phyloP scores from a whole-genome alignment of 306 rosid species.

The Quercus mongolica region DNA sequence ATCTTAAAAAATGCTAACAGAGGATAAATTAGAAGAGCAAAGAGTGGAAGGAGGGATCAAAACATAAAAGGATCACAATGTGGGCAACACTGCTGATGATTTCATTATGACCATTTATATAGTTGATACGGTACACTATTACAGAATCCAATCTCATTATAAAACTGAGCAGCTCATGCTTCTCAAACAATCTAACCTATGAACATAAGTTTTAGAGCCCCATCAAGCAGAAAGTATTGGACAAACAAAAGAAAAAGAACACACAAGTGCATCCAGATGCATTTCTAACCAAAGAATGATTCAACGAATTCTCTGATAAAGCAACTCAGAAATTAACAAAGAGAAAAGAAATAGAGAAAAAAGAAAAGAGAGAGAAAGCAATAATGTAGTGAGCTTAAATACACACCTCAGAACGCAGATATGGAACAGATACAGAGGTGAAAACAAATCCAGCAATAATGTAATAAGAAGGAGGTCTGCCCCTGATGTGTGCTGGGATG shows the following conservation, averaged over 20 bases:
- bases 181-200: neutral
- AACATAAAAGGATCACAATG: neutral
- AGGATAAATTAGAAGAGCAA: neutral
- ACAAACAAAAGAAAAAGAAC: neutral
- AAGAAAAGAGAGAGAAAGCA: neutral
- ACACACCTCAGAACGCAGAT: constrained; percentile 97
- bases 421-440: constrained; percentile 81
- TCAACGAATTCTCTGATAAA: neutral
- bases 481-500: constrained; percentile 88
- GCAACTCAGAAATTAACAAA: neutral
- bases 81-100: neutral
- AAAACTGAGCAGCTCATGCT: neutral
- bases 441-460: constrained; percentile 95
- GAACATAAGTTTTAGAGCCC: neutral
- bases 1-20: neutral
- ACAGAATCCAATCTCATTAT: neutral
- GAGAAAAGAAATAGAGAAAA: neutral
- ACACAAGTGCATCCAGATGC: neutral
- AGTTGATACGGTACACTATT: neutral
- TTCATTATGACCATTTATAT: neutral
- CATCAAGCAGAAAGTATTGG: neutral
- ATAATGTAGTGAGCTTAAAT: neutral
- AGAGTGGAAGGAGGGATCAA: neutral
- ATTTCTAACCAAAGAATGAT: neutral
- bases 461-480: constrained; percentile 91